Evolutionary conservation across 2,329 filamentous ascomycete genomes (phyloP).

Genomic region (Claviceps capensis): DNA sequence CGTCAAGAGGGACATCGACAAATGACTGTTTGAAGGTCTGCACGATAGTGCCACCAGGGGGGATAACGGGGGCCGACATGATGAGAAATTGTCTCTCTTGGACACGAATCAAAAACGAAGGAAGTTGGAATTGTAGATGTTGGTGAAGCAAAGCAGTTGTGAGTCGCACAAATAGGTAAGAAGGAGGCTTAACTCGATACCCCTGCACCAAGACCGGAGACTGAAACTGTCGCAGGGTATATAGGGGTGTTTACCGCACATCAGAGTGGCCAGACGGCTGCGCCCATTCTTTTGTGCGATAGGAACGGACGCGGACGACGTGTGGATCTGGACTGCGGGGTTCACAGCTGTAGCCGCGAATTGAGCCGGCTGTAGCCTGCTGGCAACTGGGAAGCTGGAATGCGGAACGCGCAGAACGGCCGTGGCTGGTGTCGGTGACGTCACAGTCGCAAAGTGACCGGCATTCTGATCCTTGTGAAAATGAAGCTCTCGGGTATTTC

Average conservation of each 20-base stretch:
- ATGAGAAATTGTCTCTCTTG: slow-evolving; percentile 11
- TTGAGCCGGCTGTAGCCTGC: neutral
- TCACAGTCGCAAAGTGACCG: neutral
- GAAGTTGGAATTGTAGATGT: too few species aligned
- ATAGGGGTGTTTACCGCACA: too few species aligned
- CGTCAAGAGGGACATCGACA: slow-evolving; percentile 64
- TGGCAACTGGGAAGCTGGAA: neutral
- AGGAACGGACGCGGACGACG: neutral
- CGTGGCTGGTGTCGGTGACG: neutral
- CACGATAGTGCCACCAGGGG: slow-evolving; percentile 66
- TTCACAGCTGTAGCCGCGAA: neutral
- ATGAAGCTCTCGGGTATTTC: too few species aligned
- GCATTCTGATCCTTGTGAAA: neutral
- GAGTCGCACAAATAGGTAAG: neutral
- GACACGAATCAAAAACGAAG: neutral
- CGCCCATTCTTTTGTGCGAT: too few species aligned
- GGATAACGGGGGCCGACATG: slow-evolving; percentile 40
- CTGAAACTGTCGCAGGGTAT: neutral
- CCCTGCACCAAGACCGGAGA: neutral
- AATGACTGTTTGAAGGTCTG: slow-evolving; percentile 77
- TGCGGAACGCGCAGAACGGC: neutral
- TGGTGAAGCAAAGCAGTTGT: neutral
- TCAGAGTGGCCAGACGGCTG: too few species aligned
- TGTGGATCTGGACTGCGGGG: neutral
- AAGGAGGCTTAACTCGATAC: neutral